These are phyloP conservation scores for Ceratocystis diversiconidia DNA, from an alignment of 2,329 filamentous ascomycete species.

Conservation along the genomic window DNA sequence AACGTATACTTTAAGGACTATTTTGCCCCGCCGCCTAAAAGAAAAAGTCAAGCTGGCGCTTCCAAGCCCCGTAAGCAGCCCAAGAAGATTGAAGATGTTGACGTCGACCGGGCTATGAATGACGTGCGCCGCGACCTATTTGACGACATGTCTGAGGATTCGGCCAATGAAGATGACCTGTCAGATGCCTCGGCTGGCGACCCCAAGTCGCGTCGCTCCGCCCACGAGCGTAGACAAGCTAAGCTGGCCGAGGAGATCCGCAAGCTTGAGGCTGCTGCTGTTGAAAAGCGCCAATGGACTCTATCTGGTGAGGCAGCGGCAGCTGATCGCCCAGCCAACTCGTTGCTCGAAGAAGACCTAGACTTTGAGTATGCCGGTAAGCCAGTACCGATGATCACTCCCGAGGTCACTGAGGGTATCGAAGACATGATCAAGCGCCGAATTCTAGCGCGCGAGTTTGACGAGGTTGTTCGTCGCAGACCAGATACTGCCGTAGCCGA, in stretches of 20 bases:
- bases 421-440: constrained; percentile 89
- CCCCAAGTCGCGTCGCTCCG: constrained; percentile 59
- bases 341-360: constrained; percentile 81
- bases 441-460: constrained; percentile 79
- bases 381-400: constrained; percentile 84
- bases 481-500: constrained; percentile 54
- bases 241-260: constrained; percentile 83
- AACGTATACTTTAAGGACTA: constrained; percentile 86
- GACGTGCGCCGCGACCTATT: constrained; percentile 84
- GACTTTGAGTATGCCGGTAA: constrained; percentile 95
- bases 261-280: constrained; percentile 72
- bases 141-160: constrained; percentile 59
- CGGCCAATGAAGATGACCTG: constrained; percentile 48
- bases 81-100: constrained; percentile 40
- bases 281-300: constrained; percentile 84
- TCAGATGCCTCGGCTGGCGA: constrained; percentile 55
- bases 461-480: constrained; percentile 72
- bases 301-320: constrained; percentile 77
- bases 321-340: constrained; percentile 72
- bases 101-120: constrained; percentile 70
- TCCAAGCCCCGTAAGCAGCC: constrained; percentile 31
- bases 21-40: constrained; percentile 66
- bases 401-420: constrained; percentile 78
- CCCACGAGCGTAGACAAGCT: constrained; percentile 75
- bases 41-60: constrained; percentile 31